Evolutionary conservation across 208 protist genomes (phyloP), one percentile per base, ranked within the genome.

Genomic region (Leishmania lainsoni): DNA sequence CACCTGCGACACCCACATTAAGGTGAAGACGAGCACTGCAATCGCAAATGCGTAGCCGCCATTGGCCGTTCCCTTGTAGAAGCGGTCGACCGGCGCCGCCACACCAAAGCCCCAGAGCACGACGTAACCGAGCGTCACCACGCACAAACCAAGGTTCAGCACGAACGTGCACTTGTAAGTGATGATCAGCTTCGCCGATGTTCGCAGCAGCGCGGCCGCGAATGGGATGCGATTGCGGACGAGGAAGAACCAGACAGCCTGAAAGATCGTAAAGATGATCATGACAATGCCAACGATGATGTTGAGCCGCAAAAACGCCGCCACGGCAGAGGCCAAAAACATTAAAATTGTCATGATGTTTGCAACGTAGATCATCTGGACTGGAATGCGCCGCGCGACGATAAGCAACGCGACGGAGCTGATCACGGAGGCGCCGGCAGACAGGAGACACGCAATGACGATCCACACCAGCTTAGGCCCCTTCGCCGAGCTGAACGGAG

Each of bases 191-290:
- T 74, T 66, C n/a, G 86, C 75, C 12, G 93, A 81, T 3, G 86
- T 79, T 48, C 82, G 76, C 12, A 98, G 86, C 22, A 96, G 87
- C 71, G 84, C 89, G 2, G 92, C 93, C 5, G 93, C 84, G 65
- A 97, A 96, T 14, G 92, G 87, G 75, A 98, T 97, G 70, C 93
- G 93, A 29, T 79, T 22, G 39, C 94, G 91, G 42, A 89, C 91
- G 71, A 93, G 79, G 74, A 84, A 95, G 48, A 97, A 45, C 84
- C 91, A 94, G 32, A 96, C 22, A 0, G 61, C 65, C 70, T 87
- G 77, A 20, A 92, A 81, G 1, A 80, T 63, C 3, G 78, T 75
- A 14, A 66, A 76, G 65, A 95, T 48, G 22, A 90, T 58, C 79
- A 94, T 80, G 35, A 95, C 9, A 48, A 92, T 51, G 29, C 90